Evolutionary conservation across 495 filamentous ascomycete genomes (phyloP).

Genomic region (Penicillium canescens): DNA sequence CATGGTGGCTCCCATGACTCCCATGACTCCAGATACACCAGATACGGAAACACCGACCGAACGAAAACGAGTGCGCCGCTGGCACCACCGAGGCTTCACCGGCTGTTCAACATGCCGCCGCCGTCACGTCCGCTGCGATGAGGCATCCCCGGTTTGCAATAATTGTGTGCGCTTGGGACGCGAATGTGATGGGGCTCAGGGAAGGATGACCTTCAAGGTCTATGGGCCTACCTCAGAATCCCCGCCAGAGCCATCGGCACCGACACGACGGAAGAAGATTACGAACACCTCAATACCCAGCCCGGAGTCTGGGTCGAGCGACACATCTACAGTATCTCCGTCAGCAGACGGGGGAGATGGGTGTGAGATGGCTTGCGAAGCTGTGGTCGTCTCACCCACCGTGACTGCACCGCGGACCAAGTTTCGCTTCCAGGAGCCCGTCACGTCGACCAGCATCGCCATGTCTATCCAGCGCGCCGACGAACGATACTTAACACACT

Average conservation of each 20-base stretch:
- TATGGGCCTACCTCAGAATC: constrained; percentile 30
- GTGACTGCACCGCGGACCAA: constrained; percentile 13
- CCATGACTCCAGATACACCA: constrained; percentile 5
- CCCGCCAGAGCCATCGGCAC: constrained; percentile 11
- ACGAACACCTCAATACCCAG: neutral
- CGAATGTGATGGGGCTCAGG: constrained; percentile 42
- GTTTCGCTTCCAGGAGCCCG: constrained; percentile 30
- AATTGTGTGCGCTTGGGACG: constrained; percentile 40
- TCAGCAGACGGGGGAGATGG: constrained; percentile 17
- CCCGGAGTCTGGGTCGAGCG: constrained; percentile 8
- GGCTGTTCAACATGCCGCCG: constrained; percentile 42
- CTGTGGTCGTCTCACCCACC: constrained; percentile 26
- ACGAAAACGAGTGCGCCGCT: constrained; percentile 43
- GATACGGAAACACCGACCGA: constrained; percentile 21
- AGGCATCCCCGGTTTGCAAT: constrained; percentile 41
- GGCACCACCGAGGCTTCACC: constrained; percentile 44
- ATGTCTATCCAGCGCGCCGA: constrained; percentile 27
- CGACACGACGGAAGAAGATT: constrained; percentile 26
- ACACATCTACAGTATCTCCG: constrained; percentile 11
- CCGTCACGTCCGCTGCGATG: constrained; percentile 47
- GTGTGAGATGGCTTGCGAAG: constrained; percentile 10
- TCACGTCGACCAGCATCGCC: constrained; percentile 20
- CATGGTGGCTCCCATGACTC: constrained; percentile 23
- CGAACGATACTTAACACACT: constrained; percentile 40
- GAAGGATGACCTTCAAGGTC: constrained; percentile 45